phyloP scores from a whole-genome alignment of 2,329 filamentous ascomycete species.

The Diplodia mutila region DNA sequence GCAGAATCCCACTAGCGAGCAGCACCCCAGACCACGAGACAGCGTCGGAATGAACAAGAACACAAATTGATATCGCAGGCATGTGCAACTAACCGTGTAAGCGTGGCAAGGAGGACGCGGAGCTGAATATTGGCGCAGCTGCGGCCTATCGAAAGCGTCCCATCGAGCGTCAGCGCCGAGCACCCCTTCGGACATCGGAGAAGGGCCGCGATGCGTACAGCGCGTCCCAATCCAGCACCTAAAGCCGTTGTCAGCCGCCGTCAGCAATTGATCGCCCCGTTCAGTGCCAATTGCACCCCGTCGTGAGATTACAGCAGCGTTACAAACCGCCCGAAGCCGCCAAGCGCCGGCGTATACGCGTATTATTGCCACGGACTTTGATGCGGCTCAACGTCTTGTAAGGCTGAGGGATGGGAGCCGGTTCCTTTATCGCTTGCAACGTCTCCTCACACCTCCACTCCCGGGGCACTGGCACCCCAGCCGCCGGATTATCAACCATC shows the following conservation, averaged over 20 bases:
- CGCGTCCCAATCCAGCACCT: not conserved
- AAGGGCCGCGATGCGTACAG: not conserved
- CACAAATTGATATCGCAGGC: not conserved
- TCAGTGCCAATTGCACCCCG: not conserved
- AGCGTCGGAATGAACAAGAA: not conserved
- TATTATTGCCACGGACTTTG: not conserved
- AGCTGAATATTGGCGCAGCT: conserved; percentile 4
- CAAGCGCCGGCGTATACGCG: conserved; percentile 5
- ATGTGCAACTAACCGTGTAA: not conserved
- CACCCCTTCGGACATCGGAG: not conserved
- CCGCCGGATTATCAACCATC: not conserved
- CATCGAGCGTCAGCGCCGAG: not conserved
- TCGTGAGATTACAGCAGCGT: conserved; percentile 7
- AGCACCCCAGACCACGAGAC: not conserved
- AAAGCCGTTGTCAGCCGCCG: conserved; percentile 14
- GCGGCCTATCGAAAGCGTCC: conserved; percentile 4
- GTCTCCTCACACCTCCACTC: conserved; percentile 12
- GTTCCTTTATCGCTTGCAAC: conserved; percentile 12
- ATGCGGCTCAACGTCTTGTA: conserved; percentile 14
- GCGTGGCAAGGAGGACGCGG: not conserved
- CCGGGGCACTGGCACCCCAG: conserved; percentile 5
- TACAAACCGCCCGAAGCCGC: not conserved
- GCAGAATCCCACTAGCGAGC: conserved; percentile 6
- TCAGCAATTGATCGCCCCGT: not conserved
- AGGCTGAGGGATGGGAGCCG: conserved; percentile 14